Percentiles rank a stretch among this genome's conserved stretches.
Evolutionary conservation across 1,284 basidiomycete species (phyloP).

Genomic region (Apiotrichum gracile): DNA sequence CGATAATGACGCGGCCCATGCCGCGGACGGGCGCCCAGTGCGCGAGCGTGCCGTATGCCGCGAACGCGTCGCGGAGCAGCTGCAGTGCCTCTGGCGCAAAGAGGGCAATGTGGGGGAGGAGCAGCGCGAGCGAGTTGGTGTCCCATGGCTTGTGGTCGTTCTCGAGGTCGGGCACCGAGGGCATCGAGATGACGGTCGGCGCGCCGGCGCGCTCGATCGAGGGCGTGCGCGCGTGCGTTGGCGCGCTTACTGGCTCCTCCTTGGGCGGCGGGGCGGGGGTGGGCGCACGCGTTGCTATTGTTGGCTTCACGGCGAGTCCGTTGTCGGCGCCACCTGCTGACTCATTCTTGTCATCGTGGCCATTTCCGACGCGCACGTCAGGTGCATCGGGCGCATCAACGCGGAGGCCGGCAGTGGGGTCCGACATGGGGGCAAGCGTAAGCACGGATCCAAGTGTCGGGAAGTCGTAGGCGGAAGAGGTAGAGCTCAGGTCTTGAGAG

Average conservation of each 20-base stretch:
- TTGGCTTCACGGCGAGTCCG: too few relatives aligned
- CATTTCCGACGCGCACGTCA: too few relatives aligned
- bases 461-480: too few relatives aligned
- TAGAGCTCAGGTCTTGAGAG: too few relatives aligned
- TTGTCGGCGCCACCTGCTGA: too few relatives aligned
- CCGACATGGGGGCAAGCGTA: too few relatives aligned
- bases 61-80: conserved; percentile 65
- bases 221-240: neutral
- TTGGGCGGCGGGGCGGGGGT: neutral
- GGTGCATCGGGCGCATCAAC: too few relatives aligned
- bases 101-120: conserved; percentile 60
- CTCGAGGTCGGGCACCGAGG: conserved; percentile 23
- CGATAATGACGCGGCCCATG: conserved; percentile 72
- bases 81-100: conserved; percentile 62
- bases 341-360: too few relatives aligned
- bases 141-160: conserved; percentile 1
- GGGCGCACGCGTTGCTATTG: neutral
- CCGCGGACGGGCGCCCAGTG: conserved; percentile 80
- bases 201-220: conserved; percentile 1
- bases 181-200: conserved; percentile 2
- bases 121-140: conserved; percentile 66
- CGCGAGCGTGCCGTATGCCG: conserved; percentile 65
- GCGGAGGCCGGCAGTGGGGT: too few relatives aligned
- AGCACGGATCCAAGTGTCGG: too few relatives aligned
- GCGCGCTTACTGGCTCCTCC: too few relatives aligned